Percentiles rank a stretch among this genome's conserved stretches.
These are phyloP conservation scores for Colletotrichum sp. DNA, from an alignment of 2,329 filamentous ascomycete species.

Conservation along the genomic window DNA sequence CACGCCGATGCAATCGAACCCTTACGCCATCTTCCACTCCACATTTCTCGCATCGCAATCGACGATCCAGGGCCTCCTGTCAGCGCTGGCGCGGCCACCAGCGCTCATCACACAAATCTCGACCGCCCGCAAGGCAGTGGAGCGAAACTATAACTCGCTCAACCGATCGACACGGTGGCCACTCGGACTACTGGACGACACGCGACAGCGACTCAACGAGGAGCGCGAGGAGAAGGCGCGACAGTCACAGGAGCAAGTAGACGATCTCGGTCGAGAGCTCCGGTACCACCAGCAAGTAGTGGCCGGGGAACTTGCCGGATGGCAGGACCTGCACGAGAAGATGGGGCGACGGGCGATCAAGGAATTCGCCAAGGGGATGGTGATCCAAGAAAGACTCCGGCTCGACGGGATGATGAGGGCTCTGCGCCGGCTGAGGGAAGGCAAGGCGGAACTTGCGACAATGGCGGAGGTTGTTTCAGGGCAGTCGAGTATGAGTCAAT, in stretches of 20 bases:
- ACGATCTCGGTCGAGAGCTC: constrained; percentile 79
- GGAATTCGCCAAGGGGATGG: constrained; percentile 77
- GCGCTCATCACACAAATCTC: constrained; percentile 79
- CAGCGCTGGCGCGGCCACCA: constrained; percentile 79
- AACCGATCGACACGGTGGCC: constrained; percentile 81
- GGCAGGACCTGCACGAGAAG: constrained; percentile 87
- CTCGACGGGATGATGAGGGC: constrained; percentile 83
- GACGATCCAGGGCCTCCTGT: constrained; percentile 82
- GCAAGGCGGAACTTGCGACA: constrained; percentile 17
- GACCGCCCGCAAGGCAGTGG: constrained; percentile 74
- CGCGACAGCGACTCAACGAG: constrained; percentile 79
- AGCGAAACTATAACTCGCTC: constrained; percentile 78
- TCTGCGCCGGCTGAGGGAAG: constrained; percentile 64
- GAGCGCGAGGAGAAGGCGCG: constrained; percentile 84
- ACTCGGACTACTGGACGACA: constrained; percentile 83
- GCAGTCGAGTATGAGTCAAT: constrained; percentile 16
- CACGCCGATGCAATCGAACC: constrained; percentile 72
- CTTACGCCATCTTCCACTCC: constrained; percentile 75
- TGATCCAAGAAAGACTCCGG: constrained; percentile 80
- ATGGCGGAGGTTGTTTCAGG: constrained; percentile 12
- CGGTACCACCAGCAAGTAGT: constrained; percentile 94
- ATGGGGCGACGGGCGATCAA: constrained; percentile 77
- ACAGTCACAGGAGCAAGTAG: constrained; percentile 72
- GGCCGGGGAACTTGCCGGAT: constrained; percentile 87
- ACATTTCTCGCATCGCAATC: constrained; percentile 81